A percentile compares a stretch with the other conserved stretches of the same genome.
phyloP scores from a whole-genome alignment of 768 basidiomycete genomes.

The Nidularia sp. region DNA sequence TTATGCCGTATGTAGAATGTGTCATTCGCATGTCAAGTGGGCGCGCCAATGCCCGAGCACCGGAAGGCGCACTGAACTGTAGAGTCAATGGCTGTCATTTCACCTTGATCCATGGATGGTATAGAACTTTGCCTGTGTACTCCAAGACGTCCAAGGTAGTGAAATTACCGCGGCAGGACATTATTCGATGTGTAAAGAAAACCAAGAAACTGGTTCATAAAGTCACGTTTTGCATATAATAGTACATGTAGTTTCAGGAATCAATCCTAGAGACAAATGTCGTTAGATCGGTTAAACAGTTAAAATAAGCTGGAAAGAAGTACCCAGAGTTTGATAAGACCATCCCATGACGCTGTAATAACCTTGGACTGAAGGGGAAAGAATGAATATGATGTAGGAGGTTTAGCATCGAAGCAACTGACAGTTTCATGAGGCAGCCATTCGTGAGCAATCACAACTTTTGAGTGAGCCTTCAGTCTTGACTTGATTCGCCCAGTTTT shows the following conservation, averaged over 20 bases:
- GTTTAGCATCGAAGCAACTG: constrained; percentile 49
- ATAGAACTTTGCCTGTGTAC: too few species aligned
- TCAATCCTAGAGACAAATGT: constrained; percentile 40
- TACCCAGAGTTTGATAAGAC: constrained; percentile 96
- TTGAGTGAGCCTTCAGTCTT: constrained; percentile 81
- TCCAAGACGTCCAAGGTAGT: too few species aligned
- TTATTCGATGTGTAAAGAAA: not conserved
- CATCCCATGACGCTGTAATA: constrained; percentile 97
- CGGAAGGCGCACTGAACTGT: too few species aligned
- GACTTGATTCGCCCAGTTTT: constrained; percentile 97
- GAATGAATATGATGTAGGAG: constrained; percentile 20
- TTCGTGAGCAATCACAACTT: constrained; percentile 97
- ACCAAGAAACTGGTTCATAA: not conserved
- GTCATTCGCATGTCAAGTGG: too few species aligned
- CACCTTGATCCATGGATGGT: too few species aligned
- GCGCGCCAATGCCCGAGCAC: too few species aligned
- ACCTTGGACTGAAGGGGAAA: constrained; percentile 76
- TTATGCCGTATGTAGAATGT: too few species aligned
- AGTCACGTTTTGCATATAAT: not conserved
- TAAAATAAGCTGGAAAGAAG: too few species aligned
- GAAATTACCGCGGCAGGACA: too few species aligned
- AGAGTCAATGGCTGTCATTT: too few species aligned
- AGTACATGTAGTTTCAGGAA: constrained; percentile 3
- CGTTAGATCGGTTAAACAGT: too few species aligned
- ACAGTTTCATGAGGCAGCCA: constrained; percentile 98